Conservation (phyloP, 257 asterid species). For the Marsdenia floribunda region DNA sequence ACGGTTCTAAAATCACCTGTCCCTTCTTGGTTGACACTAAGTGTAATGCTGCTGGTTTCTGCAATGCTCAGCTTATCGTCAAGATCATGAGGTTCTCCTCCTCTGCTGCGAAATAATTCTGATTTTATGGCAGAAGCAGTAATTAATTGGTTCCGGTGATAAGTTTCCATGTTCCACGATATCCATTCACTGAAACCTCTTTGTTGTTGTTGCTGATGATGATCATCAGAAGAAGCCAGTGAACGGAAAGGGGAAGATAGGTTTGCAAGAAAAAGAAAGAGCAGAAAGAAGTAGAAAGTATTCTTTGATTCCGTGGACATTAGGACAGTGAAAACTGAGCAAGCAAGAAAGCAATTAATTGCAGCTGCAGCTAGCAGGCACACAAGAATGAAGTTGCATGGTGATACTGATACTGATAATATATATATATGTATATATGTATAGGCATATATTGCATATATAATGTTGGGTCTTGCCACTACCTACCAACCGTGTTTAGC, state of each 20-base stretch:
- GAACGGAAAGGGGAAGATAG: slow-evolving; percentile 6
- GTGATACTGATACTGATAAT: neutral
- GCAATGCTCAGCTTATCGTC: slow-evolving; percentile 37
- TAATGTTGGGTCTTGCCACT: neutral
- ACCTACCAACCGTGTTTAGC: neutral
- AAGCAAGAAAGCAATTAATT: no score
- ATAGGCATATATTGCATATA: neutral
- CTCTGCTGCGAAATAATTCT: neutral
- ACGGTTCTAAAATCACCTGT: slow-evolving; percentile 59
- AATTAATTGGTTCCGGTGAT: slow-evolving; percentile 15
- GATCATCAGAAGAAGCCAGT: neutral
- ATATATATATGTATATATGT: neutral
- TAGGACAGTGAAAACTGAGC: neutral
- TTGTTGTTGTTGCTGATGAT: neutral
- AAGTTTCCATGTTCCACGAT: slow-evolving; percentile 30
- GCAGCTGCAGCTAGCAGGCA: neutral
- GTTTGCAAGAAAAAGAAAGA: slow-evolving; percentile 21
- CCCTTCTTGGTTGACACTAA: slow-evolving; percentile 41
- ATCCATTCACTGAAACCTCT: slow-evolving; percentile 31
- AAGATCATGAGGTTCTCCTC: neutral
- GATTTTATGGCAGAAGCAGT: neutral
- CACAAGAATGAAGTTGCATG: neutral
- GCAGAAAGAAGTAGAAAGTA: slow-evolving; percentile 11
- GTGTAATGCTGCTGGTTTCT: slow-evolving; percentile 24
- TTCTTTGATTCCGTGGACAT: slow-evolving; percentile 24